phyloP scores from a whole-genome alignment of 1,139 yeast species.

The Candida mesenterica region DNA sequence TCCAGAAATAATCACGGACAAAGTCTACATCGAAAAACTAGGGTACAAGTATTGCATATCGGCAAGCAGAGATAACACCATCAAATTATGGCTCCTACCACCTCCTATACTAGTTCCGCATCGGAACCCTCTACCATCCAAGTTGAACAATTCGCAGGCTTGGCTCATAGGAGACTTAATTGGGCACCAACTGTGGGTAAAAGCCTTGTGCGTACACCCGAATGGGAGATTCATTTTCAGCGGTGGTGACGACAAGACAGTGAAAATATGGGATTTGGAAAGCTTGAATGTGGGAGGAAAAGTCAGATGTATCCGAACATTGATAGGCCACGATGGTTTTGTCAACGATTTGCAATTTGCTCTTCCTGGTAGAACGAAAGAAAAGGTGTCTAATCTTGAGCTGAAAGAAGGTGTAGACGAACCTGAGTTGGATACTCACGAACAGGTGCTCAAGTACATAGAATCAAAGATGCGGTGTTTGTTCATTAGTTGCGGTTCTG shows the following conservation, averaged over 20 bases:
- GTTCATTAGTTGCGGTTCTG: constrained; percentile 61
- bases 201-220: constrained; percentile 69
- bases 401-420: constrained; percentile 11
- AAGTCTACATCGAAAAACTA: constrained; percentile 30
- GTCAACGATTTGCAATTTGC: constrained; percentile 69
- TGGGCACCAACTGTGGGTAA: constrained; percentile 91
- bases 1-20: constrained; percentile 27
- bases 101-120: constrained; percentile 56
- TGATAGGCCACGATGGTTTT: constrained; percentile 72
- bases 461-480: constrained; percentile 54
- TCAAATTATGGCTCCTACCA: constrained; percentile 77
- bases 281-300: constrained; percentile 42
- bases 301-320: constrained; percentile 48
- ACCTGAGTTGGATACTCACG: too few species aligned
- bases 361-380: constrained; percentile 5
- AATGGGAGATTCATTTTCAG: constrained; percentile 69
- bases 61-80: constrained; percentile 76
- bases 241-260: constrained; percentile 76
- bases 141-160: constrained; percentile 55
- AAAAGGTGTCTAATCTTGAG: constrained; percentile 13
- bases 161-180: constrained; percentile 50
- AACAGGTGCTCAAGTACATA: constrained; percentile 21
- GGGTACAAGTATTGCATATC: constrained; percentile 73
- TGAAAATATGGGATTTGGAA: constrained; percentile 76
- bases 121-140: constrained; percentile 56